A percentile compares a stretch with the other conserved stretches of the same genome.
phyloP scores from a whole-genome alignment of 78 protist species.

The Monosiga brevicollis region DNA sequence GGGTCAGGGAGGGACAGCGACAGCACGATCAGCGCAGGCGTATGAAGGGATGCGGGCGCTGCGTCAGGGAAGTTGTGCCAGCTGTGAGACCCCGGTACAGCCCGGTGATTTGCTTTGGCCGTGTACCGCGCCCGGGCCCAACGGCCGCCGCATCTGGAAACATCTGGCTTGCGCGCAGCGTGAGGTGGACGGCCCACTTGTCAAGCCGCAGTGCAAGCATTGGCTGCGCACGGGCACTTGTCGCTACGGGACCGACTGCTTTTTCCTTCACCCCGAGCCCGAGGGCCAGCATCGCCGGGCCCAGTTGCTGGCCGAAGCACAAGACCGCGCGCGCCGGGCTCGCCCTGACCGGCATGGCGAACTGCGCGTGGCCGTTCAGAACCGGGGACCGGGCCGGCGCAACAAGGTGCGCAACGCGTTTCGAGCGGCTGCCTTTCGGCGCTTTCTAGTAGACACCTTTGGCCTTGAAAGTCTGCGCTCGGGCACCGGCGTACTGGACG shows the following conservation, averaged over 20 bases:
- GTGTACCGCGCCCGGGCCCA: no score
- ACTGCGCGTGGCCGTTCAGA: neutral
- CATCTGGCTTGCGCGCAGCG: no score
- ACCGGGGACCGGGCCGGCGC: neutral
- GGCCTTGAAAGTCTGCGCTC: neutral
- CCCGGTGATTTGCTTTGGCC: no score
- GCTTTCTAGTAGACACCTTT: conserved; percentile 7
- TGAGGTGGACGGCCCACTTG: no score
- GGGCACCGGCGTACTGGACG: conserved; percentile 40
- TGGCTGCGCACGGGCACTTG: neutral
- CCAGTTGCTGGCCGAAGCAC: neutral
- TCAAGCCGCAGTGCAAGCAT: neutral
- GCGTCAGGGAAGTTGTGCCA: no score
- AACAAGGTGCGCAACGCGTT: neutral
- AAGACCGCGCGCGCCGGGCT: neutral
- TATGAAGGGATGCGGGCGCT: no score
- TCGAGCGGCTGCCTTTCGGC: neutral
- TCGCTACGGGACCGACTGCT: neutral
- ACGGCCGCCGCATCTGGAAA: no score
- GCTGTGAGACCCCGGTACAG: no score
- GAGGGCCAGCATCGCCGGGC: neutral
- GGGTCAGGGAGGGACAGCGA: no score
- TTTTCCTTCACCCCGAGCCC: neutral
- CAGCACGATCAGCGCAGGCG: no score
- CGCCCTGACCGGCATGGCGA: neutral